Base-by-base conservation (phyloP, 108 stramenopile species). In the Thalassiosira profunda region DNA sequence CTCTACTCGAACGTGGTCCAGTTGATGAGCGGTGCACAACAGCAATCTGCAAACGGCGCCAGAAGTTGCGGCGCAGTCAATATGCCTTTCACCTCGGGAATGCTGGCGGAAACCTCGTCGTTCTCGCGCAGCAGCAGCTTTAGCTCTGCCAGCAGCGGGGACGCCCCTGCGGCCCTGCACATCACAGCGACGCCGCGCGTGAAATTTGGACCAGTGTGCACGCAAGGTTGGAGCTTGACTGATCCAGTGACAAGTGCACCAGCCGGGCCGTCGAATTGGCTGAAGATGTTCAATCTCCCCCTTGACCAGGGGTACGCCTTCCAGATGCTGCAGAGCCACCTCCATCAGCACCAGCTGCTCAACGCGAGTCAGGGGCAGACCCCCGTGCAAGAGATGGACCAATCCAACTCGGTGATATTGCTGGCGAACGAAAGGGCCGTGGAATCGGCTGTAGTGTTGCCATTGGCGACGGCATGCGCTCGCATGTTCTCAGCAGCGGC, bases 401-500 rank as follows among this genome's bases (percentile, higher is more conserved):
- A n/a, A n/a, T 53, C 83, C 21, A 31, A 51, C 43, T 56, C 56
- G 37, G 58, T 33, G 38, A n/a, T 84, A 69, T 56, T 88, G 29
- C 26, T 91, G 10, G 87, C 87, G 3, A 87, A 80, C n/a, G 94
- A 95, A 76, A 72, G 90, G 0, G 79, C 88, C 5, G 77, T 70
- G 7, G 94, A 95, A 62, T 87, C 87, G 12, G 74, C 91, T 7
- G 58, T 95, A 1, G 68, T 81, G 0, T 59, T 95, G n/a, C 94
- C 94, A 1, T 53, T 95, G 29, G 94, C 89, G 7, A 77, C 88
- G 1, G 85, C 87, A 5, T 64, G 79, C 28, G 70, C 84, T 21
- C 59, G 79, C 24, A 60, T 90, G 53, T 72, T 84, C 7, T 59
- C 78, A 5, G 28, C 42, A 9, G 88, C 87, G 3, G 76, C 80